These are phyloP conservation scores for Cyberlindnera japonica DNA, from an alignment of 805 yeast species.

Conservation along the genomic window DNA sequence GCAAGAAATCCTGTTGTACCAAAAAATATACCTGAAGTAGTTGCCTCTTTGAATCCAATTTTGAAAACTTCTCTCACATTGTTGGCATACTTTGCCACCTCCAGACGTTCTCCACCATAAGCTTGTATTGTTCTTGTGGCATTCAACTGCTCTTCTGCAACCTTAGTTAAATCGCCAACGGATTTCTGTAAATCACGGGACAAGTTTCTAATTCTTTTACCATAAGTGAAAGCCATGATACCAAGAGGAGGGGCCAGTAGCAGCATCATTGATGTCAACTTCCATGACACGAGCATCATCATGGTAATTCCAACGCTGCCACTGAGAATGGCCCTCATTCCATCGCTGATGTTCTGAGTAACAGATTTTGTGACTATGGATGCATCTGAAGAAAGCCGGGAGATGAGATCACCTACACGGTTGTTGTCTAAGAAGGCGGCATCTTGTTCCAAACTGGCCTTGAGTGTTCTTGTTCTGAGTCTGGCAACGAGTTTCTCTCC, in stretches of 20 bases:
- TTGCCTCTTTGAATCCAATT: constrained; percentile 77
- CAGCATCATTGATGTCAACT: constrained; percentile 78
- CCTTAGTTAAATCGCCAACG: constrained; percentile 81
- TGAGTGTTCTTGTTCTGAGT: constrained; percentile 70
- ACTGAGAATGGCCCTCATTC: constrained; percentile 77
- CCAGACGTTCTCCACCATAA: constrained; percentile 79
- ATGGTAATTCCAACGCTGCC: constrained; percentile 84
- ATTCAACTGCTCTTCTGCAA: constrained; percentile 85
- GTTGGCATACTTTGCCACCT: constrained; percentile 68
- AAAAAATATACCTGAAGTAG: constrained; percentile 68
- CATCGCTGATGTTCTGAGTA: constrained; percentile 88
- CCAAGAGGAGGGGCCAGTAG: constrained; percentile 80
- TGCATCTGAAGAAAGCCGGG: constrained; percentile 84
- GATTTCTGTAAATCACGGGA: constrained; percentile 79
- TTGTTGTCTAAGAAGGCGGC: constrained; percentile 86
- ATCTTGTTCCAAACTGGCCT: constrained; percentile 78
- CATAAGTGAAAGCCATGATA: constrained; percentile 76
- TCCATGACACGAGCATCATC: constrained; percentile 86
- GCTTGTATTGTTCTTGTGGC: constrained; percentile 87
- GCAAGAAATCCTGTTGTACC: constrained; percentile 84
- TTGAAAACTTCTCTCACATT: constrained; percentile 63
- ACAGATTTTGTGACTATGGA: constrained; percentile 82
- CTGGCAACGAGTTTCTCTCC: constrained; percentile 89
- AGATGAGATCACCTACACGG: constrained; percentile 87
- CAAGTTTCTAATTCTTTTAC: constrained; percentile 68